These are phyloP conservation scores for Tetrahymena elliotti DNA, from an alignment of 73 alveolate genomes.

Conservation along the genomic window DNA sequence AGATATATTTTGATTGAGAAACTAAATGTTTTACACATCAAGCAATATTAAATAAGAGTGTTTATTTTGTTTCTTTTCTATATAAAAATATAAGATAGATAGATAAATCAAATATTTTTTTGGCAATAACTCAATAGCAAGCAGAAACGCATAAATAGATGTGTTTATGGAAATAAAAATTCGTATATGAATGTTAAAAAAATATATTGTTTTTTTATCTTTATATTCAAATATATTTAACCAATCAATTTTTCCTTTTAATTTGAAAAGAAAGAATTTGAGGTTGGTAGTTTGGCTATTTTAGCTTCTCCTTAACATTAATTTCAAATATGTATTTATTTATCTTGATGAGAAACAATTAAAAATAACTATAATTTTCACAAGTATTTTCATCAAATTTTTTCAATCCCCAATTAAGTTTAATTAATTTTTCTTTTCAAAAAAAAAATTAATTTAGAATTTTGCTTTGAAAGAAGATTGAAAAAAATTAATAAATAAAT, in stretches of 20 bases:
- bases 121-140: too few species aligned
- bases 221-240: too few species aligned
- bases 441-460: background rate
- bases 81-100: background rate
- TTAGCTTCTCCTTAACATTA: background rate
- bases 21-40: background rate
- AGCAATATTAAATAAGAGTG: background rate
- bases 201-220: too few species aligned
- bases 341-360: background rate
- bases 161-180: too few species aligned
- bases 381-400: background rate
- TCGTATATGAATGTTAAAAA: too few species aligned
- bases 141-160: too few species aligned
- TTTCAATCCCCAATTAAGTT: background rate
- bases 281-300: background rate
- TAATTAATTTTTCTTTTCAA: too few species aligned
- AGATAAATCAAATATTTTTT: too few species aligned
- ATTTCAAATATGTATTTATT: background rate
- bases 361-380: too few species aligned
- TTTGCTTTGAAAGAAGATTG: too few species aligned
- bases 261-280: background rate
- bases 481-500: too few species aligned
- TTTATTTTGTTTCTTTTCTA: background rate
- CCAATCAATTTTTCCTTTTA: too few species aligned
- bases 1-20: background rate